Percentiles rank a stretch among this genome's conserved stretches.
Conservation (phyloP, 2,329 filamentous ascomycete genomes). For the Monosporascus sp. region DNA sequence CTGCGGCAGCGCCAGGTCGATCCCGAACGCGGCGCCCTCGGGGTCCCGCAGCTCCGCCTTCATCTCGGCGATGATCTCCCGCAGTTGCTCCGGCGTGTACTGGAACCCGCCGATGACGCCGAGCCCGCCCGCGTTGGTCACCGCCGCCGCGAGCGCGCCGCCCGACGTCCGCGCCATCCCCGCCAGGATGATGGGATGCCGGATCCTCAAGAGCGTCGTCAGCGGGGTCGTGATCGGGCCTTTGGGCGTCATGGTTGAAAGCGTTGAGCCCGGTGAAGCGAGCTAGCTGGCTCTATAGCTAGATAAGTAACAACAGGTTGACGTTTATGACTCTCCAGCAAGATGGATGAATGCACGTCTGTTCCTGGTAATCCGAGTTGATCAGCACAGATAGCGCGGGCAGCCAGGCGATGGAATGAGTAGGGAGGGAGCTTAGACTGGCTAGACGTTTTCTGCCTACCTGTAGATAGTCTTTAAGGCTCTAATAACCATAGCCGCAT, state of each 20-base stretch:
- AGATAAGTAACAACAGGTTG: too few species aligned
- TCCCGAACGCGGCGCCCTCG: constrained; percentile 77
- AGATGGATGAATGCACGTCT: too few species aligned
- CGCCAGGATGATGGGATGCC: constrained; percentile 85
- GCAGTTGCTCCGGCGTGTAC: constrained; percentile 70
- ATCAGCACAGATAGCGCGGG: too few species aligned
- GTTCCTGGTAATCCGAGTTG: too few species aligned
- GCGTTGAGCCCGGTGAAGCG: neutral
- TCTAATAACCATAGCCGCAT: too few species aligned
- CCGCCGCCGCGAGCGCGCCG: constrained; percentile 73
- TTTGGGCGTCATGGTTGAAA: constrained; percentile 32
- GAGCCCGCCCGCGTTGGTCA: constrained; percentile 83
- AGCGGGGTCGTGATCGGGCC: constrained; percentile 70
- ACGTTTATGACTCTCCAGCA: too few species aligned
- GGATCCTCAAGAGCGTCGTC: constrained; percentile 72
- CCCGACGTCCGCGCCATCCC: constrained; percentile 88
- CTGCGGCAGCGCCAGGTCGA: constrained; percentile 88
- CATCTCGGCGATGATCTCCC: constrained; percentile 77
- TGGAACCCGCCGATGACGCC: constrained; percentile 68
- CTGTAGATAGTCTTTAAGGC: too few species aligned
- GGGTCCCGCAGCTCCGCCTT: constrained; percentile 66
- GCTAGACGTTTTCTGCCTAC: too few species aligned
- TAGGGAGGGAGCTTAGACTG: too few species aligned
- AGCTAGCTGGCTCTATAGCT: too few species aligned
- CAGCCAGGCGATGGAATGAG: too few species aligned